Conservation (phyloP, 768 basidiomycete species). For the Collybia sp. region DNA sequence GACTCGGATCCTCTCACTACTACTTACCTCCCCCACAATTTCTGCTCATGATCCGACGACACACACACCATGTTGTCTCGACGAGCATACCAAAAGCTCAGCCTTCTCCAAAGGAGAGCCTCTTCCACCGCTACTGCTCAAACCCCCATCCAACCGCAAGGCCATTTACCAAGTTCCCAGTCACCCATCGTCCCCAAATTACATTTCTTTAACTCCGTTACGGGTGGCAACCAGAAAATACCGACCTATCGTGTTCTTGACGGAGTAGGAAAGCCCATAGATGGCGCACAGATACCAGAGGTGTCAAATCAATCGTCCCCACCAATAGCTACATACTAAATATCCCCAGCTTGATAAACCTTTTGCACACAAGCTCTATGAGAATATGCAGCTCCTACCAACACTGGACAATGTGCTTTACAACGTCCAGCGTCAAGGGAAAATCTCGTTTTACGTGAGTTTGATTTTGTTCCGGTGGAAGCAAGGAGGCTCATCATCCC, state of each 20-base stretch:
- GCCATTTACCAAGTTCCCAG: conserved; percentile 33
- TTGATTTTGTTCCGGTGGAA: neutral
- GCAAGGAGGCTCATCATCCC: conserved; percentile 1
- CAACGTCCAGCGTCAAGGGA: conserved; percentile 91
- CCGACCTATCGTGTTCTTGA: conserved; percentile 87
- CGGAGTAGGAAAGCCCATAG: conserved; percentile 66
- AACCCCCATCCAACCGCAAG: conserved; percentile 6
- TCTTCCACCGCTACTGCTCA: conserved; percentile 1
- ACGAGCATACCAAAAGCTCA: conserved; percentile 11
- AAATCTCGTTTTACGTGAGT: conserved; percentile 85
- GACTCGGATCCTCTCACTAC: conserved; percentile 8
- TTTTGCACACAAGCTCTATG: conserved; percentile 69
- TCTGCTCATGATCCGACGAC: conserved; percentile 23
- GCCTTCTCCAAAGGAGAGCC: conserved; percentile 9
- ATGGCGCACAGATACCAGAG: conserved; percentile 73
- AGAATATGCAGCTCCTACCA: conserved; percentile 76
- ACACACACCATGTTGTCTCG: conserved; percentile 13
- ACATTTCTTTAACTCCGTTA: conserved; percentile 78
- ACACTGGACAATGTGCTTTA: conserved; percentile 85
- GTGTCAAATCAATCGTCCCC: conserved; percentile 27
- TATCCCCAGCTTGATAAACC: conserved; percentile 56
- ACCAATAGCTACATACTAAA: too few relatives aligned
- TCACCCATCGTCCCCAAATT: conserved; percentile 69
- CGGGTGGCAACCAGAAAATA: conserved; percentile 55
- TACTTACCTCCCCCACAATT: neutral